A percentile compares a stretch with the other conserved stretches of the same genome.
Conservation (phyloP, 1,139 yeast species). For the Arxiozyma bovina region DNA sequence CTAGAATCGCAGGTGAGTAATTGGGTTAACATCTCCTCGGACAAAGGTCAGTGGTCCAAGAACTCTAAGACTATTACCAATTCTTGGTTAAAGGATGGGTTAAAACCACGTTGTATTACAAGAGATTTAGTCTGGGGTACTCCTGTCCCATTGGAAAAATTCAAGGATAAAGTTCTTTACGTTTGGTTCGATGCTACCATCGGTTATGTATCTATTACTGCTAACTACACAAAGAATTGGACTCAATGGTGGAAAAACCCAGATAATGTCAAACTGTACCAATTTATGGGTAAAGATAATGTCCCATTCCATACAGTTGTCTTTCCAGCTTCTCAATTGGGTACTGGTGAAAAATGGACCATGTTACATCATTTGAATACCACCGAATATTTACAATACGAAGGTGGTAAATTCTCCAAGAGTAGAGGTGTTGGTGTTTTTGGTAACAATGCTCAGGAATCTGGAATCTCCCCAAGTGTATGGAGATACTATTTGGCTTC, state of each 20-base stretch:
- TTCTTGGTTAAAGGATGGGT: conserved; percentile 90
- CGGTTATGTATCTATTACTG: conserved; percentile 93
- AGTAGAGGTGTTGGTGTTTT: conserved; percentile 96
- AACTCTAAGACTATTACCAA: conserved; percentile 81
- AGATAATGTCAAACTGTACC: conserved; percentile 74
- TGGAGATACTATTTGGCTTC: conserved; percentile 96
- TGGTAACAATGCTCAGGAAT: conserved; percentile 93
- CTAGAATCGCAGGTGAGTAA: conserved; percentile 62
- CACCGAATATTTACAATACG: conserved; percentile 93
- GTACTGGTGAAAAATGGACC: conserved; percentile 86
- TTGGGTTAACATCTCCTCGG: conserved; percentile 66
- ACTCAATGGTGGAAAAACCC: conserved; percentile 92
- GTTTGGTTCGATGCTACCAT: conserved; percentile 99
- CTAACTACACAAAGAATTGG: conserved; percentile 77
- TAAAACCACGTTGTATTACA: conserved; percentile 90
- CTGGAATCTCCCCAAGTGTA: conserved; percentile 83
- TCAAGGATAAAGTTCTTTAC: conserved; percentile 79
- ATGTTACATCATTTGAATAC: conserved; percentile 84
- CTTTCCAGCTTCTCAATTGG: conserved; percentile 87
- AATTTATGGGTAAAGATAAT: conserved; percentile 98
- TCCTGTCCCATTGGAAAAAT: conserved; percentile 83
- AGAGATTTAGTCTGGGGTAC: conserved; percentile 98
- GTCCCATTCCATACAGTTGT: conserved; percentile 98
- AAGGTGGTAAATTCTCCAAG: conserved; percentile 95
- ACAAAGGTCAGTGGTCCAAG: conserved; percentile 80